These are phyloP conservation scores for Russula ochroleuca DNA, from an alignment of 768 basidiomycete genomes.

Conservation along the genomic window DNA sequence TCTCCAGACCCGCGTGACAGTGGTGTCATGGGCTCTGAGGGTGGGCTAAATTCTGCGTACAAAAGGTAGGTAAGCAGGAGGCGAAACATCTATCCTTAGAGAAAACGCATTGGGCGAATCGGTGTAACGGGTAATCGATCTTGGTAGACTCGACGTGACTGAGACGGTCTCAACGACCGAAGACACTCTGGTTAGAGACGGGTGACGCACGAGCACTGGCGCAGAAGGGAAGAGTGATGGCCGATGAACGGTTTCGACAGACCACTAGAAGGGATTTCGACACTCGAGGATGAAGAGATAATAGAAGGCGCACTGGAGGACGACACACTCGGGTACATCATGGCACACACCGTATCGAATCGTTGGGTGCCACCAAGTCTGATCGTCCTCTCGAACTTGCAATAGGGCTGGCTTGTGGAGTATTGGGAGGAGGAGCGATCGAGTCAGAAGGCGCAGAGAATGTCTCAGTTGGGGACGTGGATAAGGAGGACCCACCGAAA, in stretches of 20 bases:
- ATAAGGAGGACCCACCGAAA: slow-evolving; percentile 3
- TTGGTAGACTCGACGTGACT: not conserved
- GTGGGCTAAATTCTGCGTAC: not conserved
- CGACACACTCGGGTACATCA: slow-evolving; percentile 5
- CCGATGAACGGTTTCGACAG: slow-evolving; percentile 3
- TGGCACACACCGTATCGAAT: not conserved
- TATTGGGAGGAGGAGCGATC: not conserved
- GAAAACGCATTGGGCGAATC: slow-evolving; percentile 4
- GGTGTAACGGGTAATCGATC: slow-evolving; percentile 8
- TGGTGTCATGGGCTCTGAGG: slow-evolving; percentile 16
- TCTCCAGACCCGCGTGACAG: slow-evolving; percentile 3
- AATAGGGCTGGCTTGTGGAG: not conserved
- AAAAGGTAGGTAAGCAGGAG: not conserved
- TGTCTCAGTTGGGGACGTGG: slow-evolving; percentile 8
- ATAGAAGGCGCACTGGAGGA: not conserved
- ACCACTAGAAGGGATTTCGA: not conserved
- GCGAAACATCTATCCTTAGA: not conserved
- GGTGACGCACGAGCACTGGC: slow-evolving; percentile 6
- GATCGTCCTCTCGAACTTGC: not conserved
- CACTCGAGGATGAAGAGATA: not conserved
- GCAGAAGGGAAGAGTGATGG: slow-evolving; percentile 16
- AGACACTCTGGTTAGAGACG: not conserved
- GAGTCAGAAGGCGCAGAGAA: slow-evolving; percentile 3
- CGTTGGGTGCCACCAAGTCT: not conserved
- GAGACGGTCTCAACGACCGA: not conserved